Base-by-base conservation (phyloP, 1,284 basidiomycete species). In the Kalmanozyma brasiliensis region DNA sequence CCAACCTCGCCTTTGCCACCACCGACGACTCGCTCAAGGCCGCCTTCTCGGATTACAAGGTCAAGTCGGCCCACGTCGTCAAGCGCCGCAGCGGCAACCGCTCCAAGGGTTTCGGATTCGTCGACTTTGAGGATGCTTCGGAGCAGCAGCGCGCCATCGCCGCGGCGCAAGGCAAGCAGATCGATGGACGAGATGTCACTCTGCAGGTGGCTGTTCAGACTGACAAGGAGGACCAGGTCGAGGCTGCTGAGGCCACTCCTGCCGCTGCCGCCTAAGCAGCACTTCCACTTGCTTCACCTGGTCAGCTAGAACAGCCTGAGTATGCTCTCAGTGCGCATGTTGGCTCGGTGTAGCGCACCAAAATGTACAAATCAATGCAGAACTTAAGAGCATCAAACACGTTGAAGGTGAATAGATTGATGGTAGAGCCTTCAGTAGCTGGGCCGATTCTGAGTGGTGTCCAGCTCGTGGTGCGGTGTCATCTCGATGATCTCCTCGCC, bases 101-200 rank as follows among this genome's bases (percentile, higher is more conserved):
- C 38, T 73, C 63, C 55, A 79, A 79, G 60, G 77, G 77, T 46
- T 79, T 77, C 40, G 77, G 70, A 13, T 79, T 79, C 29, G 74
- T 79, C 52, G 73, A 79, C 38, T 72, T 77, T 33, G 59, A 67
- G 34, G 58, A 60, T 30, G 45, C 64, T 16, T 57, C 62, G 26
- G 76, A 76, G 60, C 77, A 79, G 68, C 52, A 64, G 55, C 58
- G 64, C n/a, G 76, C 76, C 37, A 55, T 79, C 48, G 44, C 70
- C 33, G 46, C 71, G 20, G 49, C 61, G 2, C 62, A 77, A 38
- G 60, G 60, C 52, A 74, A 59, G 59, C 47, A 60, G 45, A 64
- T 75, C 41, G 75, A 74, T 19, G 77, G 74, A 24, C 62, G 75
- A 10, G 49, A 66, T 20, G 48, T 79, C 34, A 52, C 53, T 16